phyloP scores from a whole-genome alignment of 2,329 filamentous ascomycete genomes.

The Aspergillus costaricaensis region DNA sequence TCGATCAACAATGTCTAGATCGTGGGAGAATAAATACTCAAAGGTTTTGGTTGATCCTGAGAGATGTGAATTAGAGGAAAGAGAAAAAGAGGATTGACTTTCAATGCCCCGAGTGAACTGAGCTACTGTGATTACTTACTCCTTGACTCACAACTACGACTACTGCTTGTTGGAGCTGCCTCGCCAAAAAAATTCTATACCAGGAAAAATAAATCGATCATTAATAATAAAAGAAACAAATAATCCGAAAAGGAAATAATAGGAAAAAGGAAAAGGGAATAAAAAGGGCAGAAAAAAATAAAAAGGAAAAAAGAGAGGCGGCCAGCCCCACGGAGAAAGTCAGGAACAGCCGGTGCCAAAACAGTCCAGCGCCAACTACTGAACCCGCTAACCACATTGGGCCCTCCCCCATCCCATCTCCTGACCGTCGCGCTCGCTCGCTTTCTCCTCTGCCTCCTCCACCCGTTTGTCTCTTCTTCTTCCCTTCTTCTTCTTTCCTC shows the following conservation, averaged over 20 bases:
- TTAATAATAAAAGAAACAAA: neutral
- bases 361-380: constrained; percentile 13
- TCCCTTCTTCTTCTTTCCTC: constrained; percentile 19
- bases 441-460: constrained; percentile 18
- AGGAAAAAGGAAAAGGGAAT: constrained; percentile 2
- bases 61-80: neutral
- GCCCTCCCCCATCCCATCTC: constrained; percentile 19
- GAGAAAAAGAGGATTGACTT: no score
- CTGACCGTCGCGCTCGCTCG: constrained; percentile 15
- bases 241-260: neutral
- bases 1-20: neutral
- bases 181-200: neutral
- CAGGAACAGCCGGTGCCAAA: constrained; percentile 21
- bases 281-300: constrained; percentile 3
- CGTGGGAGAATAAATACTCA: neutral
- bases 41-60: neutral
- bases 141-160: no score
- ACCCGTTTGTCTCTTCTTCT: constrained; percentile 17
- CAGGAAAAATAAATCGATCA: neutral
- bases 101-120: no score
- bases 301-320: constrained; percentile 8
- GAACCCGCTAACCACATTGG: constrained; percentile 14
- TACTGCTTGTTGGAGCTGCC: neutral
- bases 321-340: constrained; percentile 19
- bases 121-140: no score